Conservation (phyloP, 2,329 filamentous ascomycete species). For the Dactylellina haptotyla region DNA sequence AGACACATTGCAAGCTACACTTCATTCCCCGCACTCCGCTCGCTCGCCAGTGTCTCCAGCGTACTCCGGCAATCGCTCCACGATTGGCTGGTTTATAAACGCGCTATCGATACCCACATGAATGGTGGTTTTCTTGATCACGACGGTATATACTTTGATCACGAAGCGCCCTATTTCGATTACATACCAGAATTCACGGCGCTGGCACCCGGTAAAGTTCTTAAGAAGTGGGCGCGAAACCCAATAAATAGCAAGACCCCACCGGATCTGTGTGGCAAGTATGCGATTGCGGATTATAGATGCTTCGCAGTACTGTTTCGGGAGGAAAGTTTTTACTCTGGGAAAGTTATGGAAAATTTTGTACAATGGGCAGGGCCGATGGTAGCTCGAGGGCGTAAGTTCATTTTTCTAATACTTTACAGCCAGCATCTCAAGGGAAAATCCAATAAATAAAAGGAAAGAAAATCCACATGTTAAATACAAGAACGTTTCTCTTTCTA, state of each 20-base stretch:
- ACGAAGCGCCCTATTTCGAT: not conserved
- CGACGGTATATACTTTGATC: no score
- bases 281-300: constrained; percentile 32
- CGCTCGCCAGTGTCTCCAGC: constrained; percentile 27
- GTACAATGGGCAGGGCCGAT: constrained; percentile 22
- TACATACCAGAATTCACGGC: no score
- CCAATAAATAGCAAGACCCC: constrained; percentile 4
- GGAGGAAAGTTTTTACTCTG: not conserved
- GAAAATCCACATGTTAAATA: no score
- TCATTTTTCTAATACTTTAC: no score
- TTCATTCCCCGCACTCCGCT: constrained; percentile 26
- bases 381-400: constrained; percentile 32
- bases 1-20: constrained; percentile 31
- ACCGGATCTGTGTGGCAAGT: constrained; percentile 1
- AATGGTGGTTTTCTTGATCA: no score
- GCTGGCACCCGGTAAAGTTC: no score
- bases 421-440: no score
- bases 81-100: constrained; percentile 44
- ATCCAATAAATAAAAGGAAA: no score
- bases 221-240: constrained; percentile 12
- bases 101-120: constrained; percentile 21
- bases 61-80: constrained; percentile 29
- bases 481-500: no score
- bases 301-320: not conserved
- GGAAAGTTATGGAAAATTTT: constrained; percentile 13